Percentiles rank a stretch among this genome's conserved stretches.
Conservation (phyloP, 2,329 filamentous ascomycete species). For the Colletotrichum tabaci region DNA sequence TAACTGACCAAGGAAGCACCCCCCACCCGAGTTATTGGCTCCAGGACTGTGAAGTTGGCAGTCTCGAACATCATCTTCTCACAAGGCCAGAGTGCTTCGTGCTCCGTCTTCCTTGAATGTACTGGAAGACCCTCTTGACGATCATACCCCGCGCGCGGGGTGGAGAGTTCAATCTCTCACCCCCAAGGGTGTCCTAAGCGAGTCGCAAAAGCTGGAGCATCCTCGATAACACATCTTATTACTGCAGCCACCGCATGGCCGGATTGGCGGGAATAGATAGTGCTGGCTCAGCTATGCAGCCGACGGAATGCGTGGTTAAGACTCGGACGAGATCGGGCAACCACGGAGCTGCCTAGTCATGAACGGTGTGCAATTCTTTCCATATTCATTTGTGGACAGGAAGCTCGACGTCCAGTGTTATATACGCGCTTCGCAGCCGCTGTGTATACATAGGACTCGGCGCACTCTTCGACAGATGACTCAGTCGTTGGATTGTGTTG, state of each 20-base stretch:
- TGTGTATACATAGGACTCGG: not conserved
- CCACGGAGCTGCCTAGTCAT: not conserved
- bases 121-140: conserved; percentile 8
- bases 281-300: not conserved
- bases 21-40: not conserved
- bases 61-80: not conserved
- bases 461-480: not conserved
- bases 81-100: not conserved
- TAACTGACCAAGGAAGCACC: not conserved
- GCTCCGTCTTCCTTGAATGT: not conserved
- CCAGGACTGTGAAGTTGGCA: not conserved
- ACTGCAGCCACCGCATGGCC: not conserved
- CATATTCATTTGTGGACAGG: not conserved
- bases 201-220: not conserved
- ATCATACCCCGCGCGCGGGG: conserved; percentile 12
- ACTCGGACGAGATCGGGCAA: not conserved
- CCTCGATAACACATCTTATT: not conserved
- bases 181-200: not conserved
- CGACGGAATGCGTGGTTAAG: not conserved
- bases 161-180: not conserved
- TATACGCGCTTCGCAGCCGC: not conserved
- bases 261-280: not conserved
- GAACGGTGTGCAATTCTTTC: not conserved
- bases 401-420: too few species aligned
- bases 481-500: not conserved